Evolutionary conservation across 192 early-diverging fungal species (phyloP).

Genomic region (Umbelopsis sp.): DNA sequence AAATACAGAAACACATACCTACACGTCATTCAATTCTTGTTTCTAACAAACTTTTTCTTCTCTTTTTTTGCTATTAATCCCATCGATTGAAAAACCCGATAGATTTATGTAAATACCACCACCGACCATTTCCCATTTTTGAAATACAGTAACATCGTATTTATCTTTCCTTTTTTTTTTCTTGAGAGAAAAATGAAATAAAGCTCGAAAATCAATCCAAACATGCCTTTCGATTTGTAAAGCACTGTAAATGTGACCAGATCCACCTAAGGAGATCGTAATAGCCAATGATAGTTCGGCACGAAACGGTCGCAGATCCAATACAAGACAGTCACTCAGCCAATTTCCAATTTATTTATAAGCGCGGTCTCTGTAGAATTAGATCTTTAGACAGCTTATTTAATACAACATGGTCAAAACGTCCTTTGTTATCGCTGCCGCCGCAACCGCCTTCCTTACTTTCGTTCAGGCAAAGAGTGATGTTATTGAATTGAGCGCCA

Average conservation of each 20-base stretch:
- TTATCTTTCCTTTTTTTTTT: slow-evolving; percentile 6
- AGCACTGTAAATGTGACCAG: background rate
- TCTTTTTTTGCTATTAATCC: slow-evolving; percentile 10
- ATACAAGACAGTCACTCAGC: background rate
- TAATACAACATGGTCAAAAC: slow-evolving; percentile 26
- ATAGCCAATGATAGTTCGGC: slow-evolving; percentile 16
- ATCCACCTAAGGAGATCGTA: background rate
- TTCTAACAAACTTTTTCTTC: slow-evolving; percentile 6
- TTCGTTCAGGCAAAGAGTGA: slow-evolving; percentile 42
- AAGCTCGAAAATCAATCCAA: background rate
- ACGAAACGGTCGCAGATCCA: slow-evolving; percentile 18
- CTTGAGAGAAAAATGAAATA: background rate
- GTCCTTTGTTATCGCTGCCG: slow-evolving; percentile 25
- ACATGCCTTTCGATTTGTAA: background rate
- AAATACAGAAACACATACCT: too few species aligned
- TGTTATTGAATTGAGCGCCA: slow-evolving; percentile 56
- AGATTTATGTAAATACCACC: slow-evolving; percentile 14
- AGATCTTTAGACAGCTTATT: too few species aligned
- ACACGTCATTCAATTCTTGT: background rate
- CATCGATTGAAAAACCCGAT: slow-evolving; percentile 12
- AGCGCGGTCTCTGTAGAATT: background rate
- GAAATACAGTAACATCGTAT: background rate
- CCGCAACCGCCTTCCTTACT: slow-evolving; percentile 31
- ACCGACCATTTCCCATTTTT: background rate
- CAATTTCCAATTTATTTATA: background rate